Conservation (phyloP, 352 stramenopile species). For the Pythium utonaiense region DNA sequence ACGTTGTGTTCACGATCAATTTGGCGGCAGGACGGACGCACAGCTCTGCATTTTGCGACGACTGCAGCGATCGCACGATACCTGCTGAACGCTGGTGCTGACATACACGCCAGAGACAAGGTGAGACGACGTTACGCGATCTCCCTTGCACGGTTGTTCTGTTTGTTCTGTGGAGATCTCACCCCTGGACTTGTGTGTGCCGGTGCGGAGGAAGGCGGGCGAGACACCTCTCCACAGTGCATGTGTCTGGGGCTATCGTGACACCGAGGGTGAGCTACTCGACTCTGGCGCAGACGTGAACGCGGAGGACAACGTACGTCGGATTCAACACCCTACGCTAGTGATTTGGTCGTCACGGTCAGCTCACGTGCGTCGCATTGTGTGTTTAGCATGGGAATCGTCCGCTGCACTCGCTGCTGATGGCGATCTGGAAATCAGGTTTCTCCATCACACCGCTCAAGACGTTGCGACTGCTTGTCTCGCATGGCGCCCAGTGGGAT, state of each 20-base stretch:
- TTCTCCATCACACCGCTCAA: not conserved
- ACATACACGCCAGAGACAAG: not conserved
- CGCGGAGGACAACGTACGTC: not conserved
- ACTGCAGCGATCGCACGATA: not conserved
- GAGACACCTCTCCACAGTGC: not conserved
- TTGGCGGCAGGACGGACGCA: not conserved
- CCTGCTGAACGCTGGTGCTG: not conserved
- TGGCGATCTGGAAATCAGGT: not conserved
- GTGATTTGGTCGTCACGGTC: too few species aligned
- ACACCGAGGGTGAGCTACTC: not conserved
- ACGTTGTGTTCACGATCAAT: too few species aligned
- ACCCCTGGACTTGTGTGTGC: not conserved
- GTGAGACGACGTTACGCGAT: not conserved
- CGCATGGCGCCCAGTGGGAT: slow-evolving; percentile 5
- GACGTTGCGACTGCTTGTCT: slow-evolving; percentile 5
- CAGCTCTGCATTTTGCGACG: not conserved
- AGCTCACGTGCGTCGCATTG: not conserved
- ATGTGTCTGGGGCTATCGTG: not conserved
- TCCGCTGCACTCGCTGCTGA: not conserved
- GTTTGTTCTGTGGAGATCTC: too few species aligned
- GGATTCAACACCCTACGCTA: not conserved
- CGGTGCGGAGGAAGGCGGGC: not conserved
- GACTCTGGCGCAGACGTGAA: not conserved
- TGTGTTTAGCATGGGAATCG: not conserved
- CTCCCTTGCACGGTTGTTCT: too few species aligned